Evolutionary conservation across 768 basidiomycete species (phyloP).

Genomic region (Boletellus emodensis): DNA sequence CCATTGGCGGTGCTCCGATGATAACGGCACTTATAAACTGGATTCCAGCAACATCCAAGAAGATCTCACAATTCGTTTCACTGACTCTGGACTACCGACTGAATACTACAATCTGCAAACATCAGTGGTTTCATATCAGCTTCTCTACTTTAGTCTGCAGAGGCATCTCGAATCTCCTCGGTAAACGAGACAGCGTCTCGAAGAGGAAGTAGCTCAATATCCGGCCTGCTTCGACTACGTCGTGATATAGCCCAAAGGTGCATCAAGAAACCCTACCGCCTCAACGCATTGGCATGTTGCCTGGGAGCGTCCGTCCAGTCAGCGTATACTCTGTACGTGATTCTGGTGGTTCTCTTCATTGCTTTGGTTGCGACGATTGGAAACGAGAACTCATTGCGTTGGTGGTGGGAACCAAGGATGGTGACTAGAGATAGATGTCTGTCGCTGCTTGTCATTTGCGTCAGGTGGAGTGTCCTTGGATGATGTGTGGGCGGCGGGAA

Average conservation of each 20-base stretch:
- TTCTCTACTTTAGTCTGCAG: neutral
- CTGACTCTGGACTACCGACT: conserved; percentile 51
- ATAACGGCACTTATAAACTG: conserved; percentile 55
- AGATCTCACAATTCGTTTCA: conserved; percentile 45
- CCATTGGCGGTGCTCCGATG: conserved; percentile 52
- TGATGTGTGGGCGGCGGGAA: conserved; percentile 12
- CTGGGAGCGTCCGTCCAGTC: conserved; percentile 51
- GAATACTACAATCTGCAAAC: conserved; percentile 58
- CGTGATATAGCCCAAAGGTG: conserved; percentile 36
- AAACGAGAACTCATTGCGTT: conserved; percentile 24
- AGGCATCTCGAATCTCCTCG: conserved; percentile 22
- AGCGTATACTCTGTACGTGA: conserved; percentile 54
- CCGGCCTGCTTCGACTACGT: conserved; percentile 36
- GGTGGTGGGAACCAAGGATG: conserved; percentile 5
- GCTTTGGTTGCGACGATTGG: conserved; percentile 53
- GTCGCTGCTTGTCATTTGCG: conserved; percentile 1
- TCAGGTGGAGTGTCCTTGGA: neutral
- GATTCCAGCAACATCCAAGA: conserved; percentile 36
- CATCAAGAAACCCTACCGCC: conserved; percentile 48
- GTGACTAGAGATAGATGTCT: conserved; percentile 10
- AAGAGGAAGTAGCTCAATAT: conserved; percentile 57
- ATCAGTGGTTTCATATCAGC: conserved; percentile 19
- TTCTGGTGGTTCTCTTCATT: conserved; percentile 47
- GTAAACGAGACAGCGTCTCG: conserved; percentile 48
- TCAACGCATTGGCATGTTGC: conserved; percentile 45